Evolutionary conservation across 495 filamentous ascomycete species (phyloP).

Genomic region (Penicillium canariense): DNA sequence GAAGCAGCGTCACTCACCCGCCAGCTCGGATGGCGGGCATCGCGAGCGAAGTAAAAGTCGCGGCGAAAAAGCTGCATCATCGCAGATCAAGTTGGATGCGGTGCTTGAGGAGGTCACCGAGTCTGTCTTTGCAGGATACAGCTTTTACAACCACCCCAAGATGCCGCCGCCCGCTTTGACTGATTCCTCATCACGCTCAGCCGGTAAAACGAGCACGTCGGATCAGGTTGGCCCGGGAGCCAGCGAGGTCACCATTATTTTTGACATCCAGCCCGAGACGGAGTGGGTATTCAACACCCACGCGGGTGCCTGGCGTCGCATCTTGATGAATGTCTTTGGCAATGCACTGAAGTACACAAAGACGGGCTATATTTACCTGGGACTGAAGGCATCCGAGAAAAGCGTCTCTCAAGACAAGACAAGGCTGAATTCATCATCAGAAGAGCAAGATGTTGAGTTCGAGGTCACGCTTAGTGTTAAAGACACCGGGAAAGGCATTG

Average conservation of each 20-base stretch:
- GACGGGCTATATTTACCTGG: conserved; percentile 38
- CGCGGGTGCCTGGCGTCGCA: conserved; percentile 57
- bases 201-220: too few species aligned
- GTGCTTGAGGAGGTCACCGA: conserved; percentile 61
- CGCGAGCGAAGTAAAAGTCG: too few species aligned
- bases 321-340: conserved; percentile 48
- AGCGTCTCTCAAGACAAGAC: too few species aligned
- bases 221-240: conserved; percentile 5
- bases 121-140: conserved; percentile 53
- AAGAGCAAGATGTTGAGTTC: conserved; percentile 2
- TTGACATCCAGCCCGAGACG: conserved; percentile 51
- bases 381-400: conserved; percentile 18
- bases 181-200: conserved; percentile 15
- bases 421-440: too few species aligned
- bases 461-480: conserved; percentile 44
- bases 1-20: too few species aligned
- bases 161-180: conserved; percentile 16
- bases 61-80: conserved; percentile 5
- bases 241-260: conserved; percentile 45
- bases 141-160: conserved; percentile 29
- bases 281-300: conserved; percentile 58
- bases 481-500: conserved; percentile 68
- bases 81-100: conserved; percentile 39
- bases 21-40: too few species aligned
- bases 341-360: conserved; percentile 47